Percentiles rank a stretch among this genome's conserved stretches.
Conservation (phyloP, 805 yeast genomes). For the Vanderwaltozyma tropicalis region DNA sequence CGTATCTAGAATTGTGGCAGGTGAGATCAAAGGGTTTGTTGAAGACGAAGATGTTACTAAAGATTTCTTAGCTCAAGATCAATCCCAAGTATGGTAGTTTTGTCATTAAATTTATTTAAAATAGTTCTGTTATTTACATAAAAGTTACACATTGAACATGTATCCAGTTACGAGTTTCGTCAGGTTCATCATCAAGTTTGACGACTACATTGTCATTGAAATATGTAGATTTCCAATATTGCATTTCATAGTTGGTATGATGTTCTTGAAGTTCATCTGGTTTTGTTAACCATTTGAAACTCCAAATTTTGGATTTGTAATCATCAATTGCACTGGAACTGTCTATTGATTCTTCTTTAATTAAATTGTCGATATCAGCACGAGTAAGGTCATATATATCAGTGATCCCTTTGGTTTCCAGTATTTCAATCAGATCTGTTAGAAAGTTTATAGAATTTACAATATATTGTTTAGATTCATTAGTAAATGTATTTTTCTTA, state of each 20-base stretch:
- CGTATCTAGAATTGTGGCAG: slow-evolving; percentile 22
- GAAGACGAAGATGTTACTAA: slow-evolving; percentile 17
- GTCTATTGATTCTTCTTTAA: slow-evolving; percentile 20
- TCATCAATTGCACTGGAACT: slow-evolving; percentile 13
- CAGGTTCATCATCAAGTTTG: slow-evolving; percentile 19
- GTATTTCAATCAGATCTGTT: slow-evolving; percentile 35
- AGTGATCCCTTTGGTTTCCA: slow-evolving; percentile 31
- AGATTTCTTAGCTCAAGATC: slow-evolving; percentile 13
- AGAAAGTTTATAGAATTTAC: slow-evolving; percentile 27
- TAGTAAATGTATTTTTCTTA: slow-evolving; percentile 5
- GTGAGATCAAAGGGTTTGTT: slow-evolving; percentile 24
- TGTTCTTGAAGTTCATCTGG: slow-evolving; percentile 35
- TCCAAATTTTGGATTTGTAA: slow-evolving; percentile 28
- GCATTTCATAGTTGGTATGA: slow-evolving; percentile 44
- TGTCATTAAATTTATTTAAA: too few relatives aligned
- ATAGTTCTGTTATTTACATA: too few relatives aligned
- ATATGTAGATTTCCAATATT: slow-evolving; percentile 40
- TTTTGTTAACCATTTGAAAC: slow-evolving; percentile 33
- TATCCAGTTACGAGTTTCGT: slow-evolving; percentile 18
- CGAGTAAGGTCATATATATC: slow-evolving; percentile 36
- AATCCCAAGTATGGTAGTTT: slow-evolving; percentile 19
- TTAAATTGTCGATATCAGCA: slow-evolving; percentile 30
- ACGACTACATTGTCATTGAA: slow-evolving; percentile 39
- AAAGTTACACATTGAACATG: slow-evolving; percentile 18
- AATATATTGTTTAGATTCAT: slow-evolving; percentile 7